A percentile compares a stretch with the other conserved stretches of the same genome.
These are phyloP conservation scores for Quercus tomentella DNA, from an alignment of 331 rosid species.

Conservation along the genomic window DNA sequence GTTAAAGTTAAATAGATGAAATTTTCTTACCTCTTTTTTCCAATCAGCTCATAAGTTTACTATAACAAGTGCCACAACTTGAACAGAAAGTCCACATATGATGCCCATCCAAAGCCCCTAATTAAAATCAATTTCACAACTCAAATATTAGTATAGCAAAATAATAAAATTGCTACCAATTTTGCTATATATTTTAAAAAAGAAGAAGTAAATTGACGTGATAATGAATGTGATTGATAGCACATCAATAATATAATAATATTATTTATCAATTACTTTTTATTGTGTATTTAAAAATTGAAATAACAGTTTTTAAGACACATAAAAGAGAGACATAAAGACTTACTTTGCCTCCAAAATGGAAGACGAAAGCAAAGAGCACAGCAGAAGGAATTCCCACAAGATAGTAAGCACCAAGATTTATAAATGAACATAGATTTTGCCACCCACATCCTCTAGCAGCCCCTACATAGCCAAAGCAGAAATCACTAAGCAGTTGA, in stretches of 20 bases:
- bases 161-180: no score
- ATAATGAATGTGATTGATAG: no score
- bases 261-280: no score
- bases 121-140: background rate
- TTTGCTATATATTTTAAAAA: no score
- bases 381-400: conserved; percentile 60
- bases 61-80: conserved; percentile 33
- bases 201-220: no score
- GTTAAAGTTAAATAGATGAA: background rate
- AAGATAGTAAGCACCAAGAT: conserved; percentile 61
- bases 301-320: no score
- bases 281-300: no score
- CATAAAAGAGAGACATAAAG: background rate
- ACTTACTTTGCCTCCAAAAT: conserved; percentile 50
- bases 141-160: background rate
- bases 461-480: conserved; percentile 36
- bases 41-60: conserved; percentile 40
- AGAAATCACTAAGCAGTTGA: background rate
- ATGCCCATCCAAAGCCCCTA: conserved; percentile 72
- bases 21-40: conserved; percentile 35
- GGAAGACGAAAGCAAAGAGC: conserved; percentile 47
- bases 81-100: conserved; percentile 53
- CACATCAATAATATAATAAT: no score
- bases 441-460: conserved; percentile 85
- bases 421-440: conserved; percentile 50